These are phyloP conservation scores for Suillus spraguei DNA, from an alignment of 768 basidiomycete species.

Conservation along the genomic window DNA sequence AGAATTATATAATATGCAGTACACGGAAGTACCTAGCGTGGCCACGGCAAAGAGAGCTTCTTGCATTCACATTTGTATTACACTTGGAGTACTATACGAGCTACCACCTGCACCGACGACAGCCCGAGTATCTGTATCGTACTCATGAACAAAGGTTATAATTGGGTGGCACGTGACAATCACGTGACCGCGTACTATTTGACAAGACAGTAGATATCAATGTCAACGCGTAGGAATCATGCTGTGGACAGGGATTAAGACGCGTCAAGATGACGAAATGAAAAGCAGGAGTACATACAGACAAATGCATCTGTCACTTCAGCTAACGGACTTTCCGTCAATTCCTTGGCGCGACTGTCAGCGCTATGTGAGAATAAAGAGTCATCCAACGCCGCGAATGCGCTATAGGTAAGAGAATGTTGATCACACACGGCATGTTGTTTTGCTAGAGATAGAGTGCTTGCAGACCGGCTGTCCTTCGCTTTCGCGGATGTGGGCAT, in stretches of 20 bases:
- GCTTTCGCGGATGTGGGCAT: neutral
- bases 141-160: too few relatives aligned
- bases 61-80: too few relatives aligned
- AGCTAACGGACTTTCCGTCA: constrained; percentile 16
- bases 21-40: neutral
- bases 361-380: neutral
- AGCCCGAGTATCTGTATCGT: too few relatives aligned
- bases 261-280: neutral
- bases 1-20: neutral
- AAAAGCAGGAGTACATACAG: neutral
- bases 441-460: neutral
- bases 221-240: too few relatives aligned
- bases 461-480: neutral
- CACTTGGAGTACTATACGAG: neutral
- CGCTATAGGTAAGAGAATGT: neutral
- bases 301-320: constrained; percentile 16
- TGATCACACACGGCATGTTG: neutral
- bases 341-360: constrained; percentile 13
- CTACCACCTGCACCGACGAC: neutral
- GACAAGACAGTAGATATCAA: neutral
- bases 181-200: constrained; percentile 6
- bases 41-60: too few relatives aligned
- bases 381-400: neutral
- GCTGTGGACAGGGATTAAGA: neutral
- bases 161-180: constrained; percentile 6